Conservation (phyloP, 2,329 filamentous ascomycete genomes). For the Alternaria sp. region DNA sequence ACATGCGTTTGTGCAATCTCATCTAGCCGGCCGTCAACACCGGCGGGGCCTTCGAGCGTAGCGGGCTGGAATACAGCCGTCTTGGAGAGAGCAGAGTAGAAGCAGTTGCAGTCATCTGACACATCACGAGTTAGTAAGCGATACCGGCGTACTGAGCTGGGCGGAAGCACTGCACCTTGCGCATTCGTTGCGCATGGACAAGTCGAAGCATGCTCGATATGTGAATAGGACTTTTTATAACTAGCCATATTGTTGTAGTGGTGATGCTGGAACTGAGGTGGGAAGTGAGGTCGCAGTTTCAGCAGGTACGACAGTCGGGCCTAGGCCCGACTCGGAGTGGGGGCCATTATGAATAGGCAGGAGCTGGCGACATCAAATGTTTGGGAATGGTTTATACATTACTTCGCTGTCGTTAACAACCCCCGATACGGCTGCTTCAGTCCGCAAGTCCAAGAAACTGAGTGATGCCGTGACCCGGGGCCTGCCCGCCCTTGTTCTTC, state of each 20-base stretch:
- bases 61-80: constrained; percentile 19
- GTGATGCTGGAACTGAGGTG: not conserved
- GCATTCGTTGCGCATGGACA: constrained; percentile 14
- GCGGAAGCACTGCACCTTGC: constrained; percentile 13
- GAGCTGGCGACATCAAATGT: not conserved
- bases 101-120: constrained; percentile 22
- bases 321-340: constrained; percentile 13
- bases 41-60: constrained; percentile 9
- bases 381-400: not conserved
- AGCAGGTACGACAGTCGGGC: constrained; percentile 1
- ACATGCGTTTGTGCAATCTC: constrained; percentile 17
- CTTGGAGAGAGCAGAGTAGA: constrained; percentile 19
- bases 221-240: constrained; percentile 8
- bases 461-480: constrained; percentile 44
- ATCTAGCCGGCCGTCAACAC: constrained; percentile 8
- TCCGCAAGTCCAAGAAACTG: constrained; percentile 46
- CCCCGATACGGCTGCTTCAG: constrained; percentile 14
- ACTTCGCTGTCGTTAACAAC: not conserved
- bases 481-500: constrained; percentile 48
- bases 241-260: constrained; percentile 7
- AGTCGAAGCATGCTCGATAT: constrained; percentile 19
- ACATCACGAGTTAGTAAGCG: not conserved
- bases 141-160: not conserved
- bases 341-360: not conserved
- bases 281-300: constrained; percentile 3